Evolutionary conservation across 116 monocot genomes (phyloP).

Genomic region (Cymodocea nodosa): DNA sequence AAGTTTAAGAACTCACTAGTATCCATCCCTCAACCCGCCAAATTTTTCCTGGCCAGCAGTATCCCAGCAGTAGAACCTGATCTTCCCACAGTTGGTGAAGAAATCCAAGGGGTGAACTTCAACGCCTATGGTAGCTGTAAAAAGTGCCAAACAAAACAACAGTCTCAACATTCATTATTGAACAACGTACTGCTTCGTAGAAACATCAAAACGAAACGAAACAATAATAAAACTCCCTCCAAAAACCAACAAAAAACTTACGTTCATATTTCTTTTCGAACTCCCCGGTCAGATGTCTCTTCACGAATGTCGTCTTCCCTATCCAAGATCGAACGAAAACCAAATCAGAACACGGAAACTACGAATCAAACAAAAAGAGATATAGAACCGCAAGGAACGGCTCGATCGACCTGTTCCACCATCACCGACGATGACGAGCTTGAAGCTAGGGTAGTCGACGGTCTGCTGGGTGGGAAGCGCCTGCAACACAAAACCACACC

Average conservation of each 20-base stretch:
- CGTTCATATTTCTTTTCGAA: constrained; percentile 82
- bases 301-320: constrained; percentile 80
- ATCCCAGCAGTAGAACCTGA: constrained; percentile 77
- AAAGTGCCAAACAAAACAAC: not conserved
- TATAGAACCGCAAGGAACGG: not conserved
- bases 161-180: not conserved
- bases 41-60: constrained; percentile 84
- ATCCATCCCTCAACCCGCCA: constrained; percentile 77
- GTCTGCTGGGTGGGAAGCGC: constrained; percentile 43
- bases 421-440: constrained; percentile 50
- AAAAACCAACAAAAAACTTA: constrained; percentile 9
- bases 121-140: constrained; percentile 65
- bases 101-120: constrained; percentile 85
- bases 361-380: not conserved
- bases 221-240: not conserved
- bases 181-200: no score
- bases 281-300: constrained; percentile 69
- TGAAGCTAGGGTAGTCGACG: constrained; percentile 46
- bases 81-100: constrained; percentile 70
- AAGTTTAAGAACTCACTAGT: constrained; percentile 31
- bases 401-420: constrained; percentile 32
- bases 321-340: constrained; percentile 1
- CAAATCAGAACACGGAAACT: not conserved
- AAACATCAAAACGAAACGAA: not conserved
- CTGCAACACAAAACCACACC: constrained; percentile 6